Conservation (phyloP, 768 basidiomycete genomes). For the Auricularia sp. region DNA sequence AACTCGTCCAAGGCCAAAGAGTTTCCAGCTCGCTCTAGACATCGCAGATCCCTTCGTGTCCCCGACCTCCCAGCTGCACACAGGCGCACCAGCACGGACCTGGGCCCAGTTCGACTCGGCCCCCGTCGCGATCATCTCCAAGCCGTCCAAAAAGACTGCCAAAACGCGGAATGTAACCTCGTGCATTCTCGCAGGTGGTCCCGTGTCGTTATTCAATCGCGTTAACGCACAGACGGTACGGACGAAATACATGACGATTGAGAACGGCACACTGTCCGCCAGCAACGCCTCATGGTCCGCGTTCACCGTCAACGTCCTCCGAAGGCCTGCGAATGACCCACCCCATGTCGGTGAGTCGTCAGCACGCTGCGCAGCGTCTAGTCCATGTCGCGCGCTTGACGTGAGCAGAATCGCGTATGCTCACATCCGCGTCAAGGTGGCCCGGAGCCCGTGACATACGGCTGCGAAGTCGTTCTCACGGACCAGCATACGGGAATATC, state of each 20-base stretch:
- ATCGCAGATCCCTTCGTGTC: constrained; percentile 53
- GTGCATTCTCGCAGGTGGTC: constrained; percentile 81
- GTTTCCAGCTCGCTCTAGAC: constrained; percentile 76
- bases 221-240: constrained; percentile 95
- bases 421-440: constrained; percentile 23
- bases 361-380: constrained; percentile 1
- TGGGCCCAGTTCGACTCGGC: constrained; percentile 92
- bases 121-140: constrained; percentile 90
- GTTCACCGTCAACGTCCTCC: constrained; percentile 85
- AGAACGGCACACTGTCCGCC: constrained; percentile 73
- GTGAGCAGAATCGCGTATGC: not conserved
- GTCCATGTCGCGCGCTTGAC: not conserved
- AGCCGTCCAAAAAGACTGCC: constrained; percentile 94
- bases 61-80: constrained; percentile 31
- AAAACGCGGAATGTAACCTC: constrained; percentile 88
- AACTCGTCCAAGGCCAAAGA: constrained; percentile 84
- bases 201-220: constrained; percentile 89
- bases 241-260: constrained; percentile 95
- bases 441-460: constrained; percentile 83
- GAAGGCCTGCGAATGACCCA: constrained; percentile 50
- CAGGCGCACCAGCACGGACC: constrained; percentile 33
- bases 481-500: constrained; percentile 80
- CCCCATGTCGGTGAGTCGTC: constrained; percentile 50
- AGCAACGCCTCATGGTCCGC: constrained; percentile 90
- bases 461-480: constrained; percentile 76